phyloP scores from a whole-genome alignment of 257 asterid species.

The Nicotiana knightiana region DNA sequence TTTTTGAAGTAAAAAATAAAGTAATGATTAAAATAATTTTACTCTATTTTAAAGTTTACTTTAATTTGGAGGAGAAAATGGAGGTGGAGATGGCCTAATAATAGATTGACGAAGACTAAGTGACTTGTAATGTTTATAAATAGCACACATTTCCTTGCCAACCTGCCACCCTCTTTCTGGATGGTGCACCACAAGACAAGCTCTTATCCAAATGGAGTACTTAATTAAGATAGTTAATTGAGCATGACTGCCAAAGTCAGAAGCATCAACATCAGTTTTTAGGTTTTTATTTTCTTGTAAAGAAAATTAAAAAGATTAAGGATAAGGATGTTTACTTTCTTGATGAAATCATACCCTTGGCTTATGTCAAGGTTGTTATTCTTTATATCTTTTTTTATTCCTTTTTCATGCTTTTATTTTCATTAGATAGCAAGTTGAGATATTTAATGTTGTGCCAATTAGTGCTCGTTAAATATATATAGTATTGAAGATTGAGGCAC shows the following conservation, averaged over 20 bases:
- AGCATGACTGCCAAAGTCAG: not conserved
- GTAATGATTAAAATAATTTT: too few relatives aligned
- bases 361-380: not conserved
- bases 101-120: too few relatives aligned
- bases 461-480: too few relatives aligned
- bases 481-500: too few relatives aligned
- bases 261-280: not conserved
- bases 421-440: not conserved
- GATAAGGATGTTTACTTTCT: not conserved
- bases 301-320: not conserved
- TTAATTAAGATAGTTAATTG: not conserved
- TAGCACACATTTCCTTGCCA: not conserved
- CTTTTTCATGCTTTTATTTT: not conserved
- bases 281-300: not conserved
- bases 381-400: not conserved
- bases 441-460: not conserved
- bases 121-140: not conserved
- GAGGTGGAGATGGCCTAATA: too few relatives aligned
- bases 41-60: too few relatives aligned
- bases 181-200: not conserved
- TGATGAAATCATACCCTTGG: not conserved
- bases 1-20: too few relatives aligned
- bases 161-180: too few relatives aligned
- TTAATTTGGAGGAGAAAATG: too few relatives aligned
- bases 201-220: not conserved